phyloP scores from a whole-genome alignment of 371 early-diverging fungal species.

The Furculomyces boomerangus region DNA sequence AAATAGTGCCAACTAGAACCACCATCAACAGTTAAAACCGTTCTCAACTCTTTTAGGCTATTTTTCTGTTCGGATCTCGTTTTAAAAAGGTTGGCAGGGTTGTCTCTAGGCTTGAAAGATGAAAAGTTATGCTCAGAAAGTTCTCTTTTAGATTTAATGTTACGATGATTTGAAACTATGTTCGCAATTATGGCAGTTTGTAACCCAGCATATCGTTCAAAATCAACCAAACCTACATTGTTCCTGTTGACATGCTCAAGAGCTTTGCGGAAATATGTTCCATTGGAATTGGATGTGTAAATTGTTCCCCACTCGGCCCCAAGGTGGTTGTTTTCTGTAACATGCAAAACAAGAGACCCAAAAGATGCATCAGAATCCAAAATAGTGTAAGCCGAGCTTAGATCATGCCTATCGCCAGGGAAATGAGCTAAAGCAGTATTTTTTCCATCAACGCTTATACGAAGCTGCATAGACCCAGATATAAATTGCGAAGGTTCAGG shows the following conservation, averaged over 20 bases:
- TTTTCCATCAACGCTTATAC: conserved; percentile 52
- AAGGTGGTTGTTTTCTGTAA: conserved; percentile 34
- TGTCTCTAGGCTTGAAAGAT: neutral
- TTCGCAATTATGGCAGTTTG: conserved; percentile 80
- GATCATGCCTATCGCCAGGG: conserved; percentile 32
- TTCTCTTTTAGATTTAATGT: conserved; percentile 13
- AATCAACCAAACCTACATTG: conserved; percentile 69
- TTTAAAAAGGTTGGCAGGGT: neutral
- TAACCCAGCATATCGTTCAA: conserved; percentile 82
- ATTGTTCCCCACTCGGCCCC: conserved; percentile 64
- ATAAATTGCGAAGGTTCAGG: conserved; percentile 23
- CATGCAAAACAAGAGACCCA: conserved; percentile 48
- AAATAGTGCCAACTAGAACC: conserved; percentile 56
- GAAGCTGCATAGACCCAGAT: conserved; percentile 25
- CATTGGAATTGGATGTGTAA: conserved; percentile 71
- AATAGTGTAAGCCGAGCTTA: conserved; percentile 28
- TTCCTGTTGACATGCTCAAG: conserved; percentile 63
- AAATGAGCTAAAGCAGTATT: conserved; percentile 53
- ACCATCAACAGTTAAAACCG: conserved; percentile 69
- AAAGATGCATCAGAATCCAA: conserved; percentile 27
- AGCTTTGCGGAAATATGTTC: conserved; percentile 53
- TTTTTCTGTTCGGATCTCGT: conserved; percentile 30
- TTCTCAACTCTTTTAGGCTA: conserved; percentile 31
- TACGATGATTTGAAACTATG: conserved; percentile 46
- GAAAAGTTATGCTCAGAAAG: neutral